Percentiles rank a stretch among this genome's conserved stretches.
Conservation (phyloP, 306 rosid species). For the Dalbergia cultrata region DNA sequence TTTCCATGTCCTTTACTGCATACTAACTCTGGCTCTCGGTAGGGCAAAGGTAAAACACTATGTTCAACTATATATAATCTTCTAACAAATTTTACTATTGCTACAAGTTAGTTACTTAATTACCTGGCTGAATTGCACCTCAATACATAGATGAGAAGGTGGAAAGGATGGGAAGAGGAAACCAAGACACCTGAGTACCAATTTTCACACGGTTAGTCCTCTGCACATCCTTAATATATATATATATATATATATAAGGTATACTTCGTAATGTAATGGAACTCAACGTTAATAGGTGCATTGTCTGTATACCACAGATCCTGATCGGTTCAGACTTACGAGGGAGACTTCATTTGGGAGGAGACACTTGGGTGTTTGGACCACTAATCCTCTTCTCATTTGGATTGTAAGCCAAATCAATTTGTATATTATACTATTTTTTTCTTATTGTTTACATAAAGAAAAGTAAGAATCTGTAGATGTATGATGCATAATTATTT, state of each 20-base stretch:
- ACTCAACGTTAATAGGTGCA: background rate
- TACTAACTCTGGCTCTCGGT: constrained; percentile 74
- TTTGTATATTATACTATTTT: background rate
- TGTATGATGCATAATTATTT: background rate
- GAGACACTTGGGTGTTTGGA: constrained; percentile 87
- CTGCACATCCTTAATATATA: no score
- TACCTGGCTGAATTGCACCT: background rate
- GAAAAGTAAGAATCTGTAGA: background rate
- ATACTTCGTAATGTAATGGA: background rate
- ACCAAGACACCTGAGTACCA: constrained; percentile 82
- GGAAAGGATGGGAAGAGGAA: constrained; percentile 94
- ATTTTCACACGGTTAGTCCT: constrained; percentile 76
- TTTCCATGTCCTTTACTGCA: constrained; percentile 76
- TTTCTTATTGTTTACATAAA: background rate
- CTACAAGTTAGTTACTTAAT: background rate
- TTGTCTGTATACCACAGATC: constrained; percentile 58
- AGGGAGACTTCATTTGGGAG: constrained; percentile 94
- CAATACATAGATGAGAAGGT: constrained; percentile 73
- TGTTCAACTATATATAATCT: background rate
- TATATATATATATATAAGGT: no score
- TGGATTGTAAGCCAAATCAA: constrained; percentile 80
- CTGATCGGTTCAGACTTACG: constrained; percentile 89
- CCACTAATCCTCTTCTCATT: constrained; percentile 67
- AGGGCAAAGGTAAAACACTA: constrained; percentile 68
- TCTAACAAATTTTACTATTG: no score